These are phyloP conservation scores for Oehlia diaphana DNA, from an alignment of 192 early-diverging fungal genomes.

Conservation along the genomic window DNA sequence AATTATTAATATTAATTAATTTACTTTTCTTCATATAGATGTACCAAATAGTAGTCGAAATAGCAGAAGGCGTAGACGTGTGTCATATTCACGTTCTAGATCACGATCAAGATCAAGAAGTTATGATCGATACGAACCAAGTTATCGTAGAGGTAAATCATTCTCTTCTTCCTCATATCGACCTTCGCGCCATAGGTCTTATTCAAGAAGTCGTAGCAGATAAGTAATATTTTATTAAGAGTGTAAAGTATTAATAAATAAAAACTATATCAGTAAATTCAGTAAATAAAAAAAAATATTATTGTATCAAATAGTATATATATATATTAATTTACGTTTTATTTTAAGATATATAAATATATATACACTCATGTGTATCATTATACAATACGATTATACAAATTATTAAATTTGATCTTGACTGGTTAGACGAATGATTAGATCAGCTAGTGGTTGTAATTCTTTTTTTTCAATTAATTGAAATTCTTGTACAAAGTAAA, in stretches of 20 bases:
- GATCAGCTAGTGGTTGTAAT: slow-evolving; percentile 70
- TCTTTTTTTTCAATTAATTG: slow-evolving; percentile 85
- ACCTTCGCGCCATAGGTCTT: neutral
- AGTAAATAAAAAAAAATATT: neutral
- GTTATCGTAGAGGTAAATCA: neutral
- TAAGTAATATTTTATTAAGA: neutral
- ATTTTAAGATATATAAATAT: neutral
- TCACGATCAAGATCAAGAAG: neutral
- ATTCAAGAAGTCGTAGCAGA: neutral
- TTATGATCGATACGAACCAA: neutral
- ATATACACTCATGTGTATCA: no score
- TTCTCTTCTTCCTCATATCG: neutral
- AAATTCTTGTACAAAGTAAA: slow-evolving; percentile 88
- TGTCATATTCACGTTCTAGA: neutral
- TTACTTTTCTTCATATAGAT: neutral
- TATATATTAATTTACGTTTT: neutral
- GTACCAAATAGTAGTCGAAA: neutral
- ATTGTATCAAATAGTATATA: neutral
- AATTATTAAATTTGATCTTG: slow-evolving; percentile 5
- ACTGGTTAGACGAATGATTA: slow-evolving; percentile 49
- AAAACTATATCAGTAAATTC: neutral
- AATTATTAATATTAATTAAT: neutral
- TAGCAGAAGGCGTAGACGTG: neutral
- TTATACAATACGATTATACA: neutral
- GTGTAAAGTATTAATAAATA: no score